phyloP scores from a whole-genome alignment of 352 stramenopile species.

The Pythium brassicae region DNA sequence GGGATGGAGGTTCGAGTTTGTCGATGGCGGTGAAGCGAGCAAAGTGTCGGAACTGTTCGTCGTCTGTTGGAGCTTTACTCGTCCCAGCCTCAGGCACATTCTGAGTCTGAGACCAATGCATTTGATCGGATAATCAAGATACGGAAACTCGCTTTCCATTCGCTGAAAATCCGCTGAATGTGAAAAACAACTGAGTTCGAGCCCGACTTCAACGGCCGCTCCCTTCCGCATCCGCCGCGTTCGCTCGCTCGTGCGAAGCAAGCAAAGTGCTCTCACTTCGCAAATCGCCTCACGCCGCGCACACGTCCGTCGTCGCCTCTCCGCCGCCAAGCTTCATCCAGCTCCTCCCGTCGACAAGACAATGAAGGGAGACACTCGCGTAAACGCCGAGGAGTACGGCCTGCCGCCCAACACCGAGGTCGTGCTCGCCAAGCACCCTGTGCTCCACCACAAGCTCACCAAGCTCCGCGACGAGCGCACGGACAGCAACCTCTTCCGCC shows the following conservation, averaged over 20 bases:
- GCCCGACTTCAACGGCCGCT: no score
- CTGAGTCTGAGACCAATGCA: no score
- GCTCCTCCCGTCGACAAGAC: not conserved
- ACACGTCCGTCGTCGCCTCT: slow-evolving; percentile 6
- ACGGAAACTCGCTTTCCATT: no score
- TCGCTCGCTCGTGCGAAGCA: not conserved
- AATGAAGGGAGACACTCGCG: slow-evolving; percentile 63
- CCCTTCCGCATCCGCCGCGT: no score
- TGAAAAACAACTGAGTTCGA: no score
- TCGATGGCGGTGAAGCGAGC: not conserved
- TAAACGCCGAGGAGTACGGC: slow-evolving; percentile 63
- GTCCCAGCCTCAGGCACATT: no score
- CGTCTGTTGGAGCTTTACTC: no score
- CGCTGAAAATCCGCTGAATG: no score
- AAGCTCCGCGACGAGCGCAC: slow-evolving; percentile 95
- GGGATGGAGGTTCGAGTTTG: not conserved
- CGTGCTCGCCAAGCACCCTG: slow-evolving; percentile 85
- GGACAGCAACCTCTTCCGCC: slow-evolving; percentile 90
- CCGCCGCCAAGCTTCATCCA: not conserved
- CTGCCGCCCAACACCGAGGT: slow-evolving; percentile 70
- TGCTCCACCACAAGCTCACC: slow-evolving; percentile 95
- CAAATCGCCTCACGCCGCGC: slow-evolving; percentile 12
- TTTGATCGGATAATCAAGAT: no score
- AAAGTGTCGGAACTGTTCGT: no score
- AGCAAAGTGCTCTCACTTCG: slow-evolving; percentile 12